Conservation (phyloP, 495 filamentous ascomycete genomes). For the Neurospora sp. region DNA sequence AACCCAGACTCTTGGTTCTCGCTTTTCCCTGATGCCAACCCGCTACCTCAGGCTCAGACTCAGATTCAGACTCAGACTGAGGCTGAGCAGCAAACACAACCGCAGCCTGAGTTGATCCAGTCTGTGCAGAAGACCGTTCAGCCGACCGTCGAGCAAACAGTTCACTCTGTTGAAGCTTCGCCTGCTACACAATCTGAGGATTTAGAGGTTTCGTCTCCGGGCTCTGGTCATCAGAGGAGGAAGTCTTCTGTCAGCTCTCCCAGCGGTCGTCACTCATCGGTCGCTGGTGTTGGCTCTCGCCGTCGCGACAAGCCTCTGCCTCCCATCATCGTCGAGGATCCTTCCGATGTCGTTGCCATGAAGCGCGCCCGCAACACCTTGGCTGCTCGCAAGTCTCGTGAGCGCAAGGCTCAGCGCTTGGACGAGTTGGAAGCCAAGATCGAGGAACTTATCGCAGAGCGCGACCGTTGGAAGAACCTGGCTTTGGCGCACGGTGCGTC, state of each 20-base stretch:
- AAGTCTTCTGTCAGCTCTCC: conserved; percentile 38
- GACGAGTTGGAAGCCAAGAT: conserved; percentile 49
- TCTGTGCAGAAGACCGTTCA: background rate
- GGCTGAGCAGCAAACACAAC: background rate
- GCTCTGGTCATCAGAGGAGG: conserved; percentile 25
- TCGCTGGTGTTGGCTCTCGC: conserved; percentile 59
- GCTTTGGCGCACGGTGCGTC: conserved; percentile 32
- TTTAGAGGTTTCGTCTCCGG: conserved; percentile 23
- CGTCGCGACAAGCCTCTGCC: conserved; percentile 70
- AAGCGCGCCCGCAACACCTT: conserved; percentile 95
- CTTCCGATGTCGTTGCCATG: conserved; percentile 57
- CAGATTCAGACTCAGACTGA: background rate
- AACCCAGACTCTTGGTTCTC: conserved; percentile 45
- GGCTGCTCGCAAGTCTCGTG: conserved; percentile 88
- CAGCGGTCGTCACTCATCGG: conserved; percentile 50
- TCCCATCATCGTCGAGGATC: conserved; percentile 68
- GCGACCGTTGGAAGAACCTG: conserved; percentile 50
- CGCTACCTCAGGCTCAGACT: background rate
- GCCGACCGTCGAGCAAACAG: conserved; percentile 1
- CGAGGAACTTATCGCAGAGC: conserved; percentile 36
- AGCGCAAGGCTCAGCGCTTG: conserved; percentile 64
- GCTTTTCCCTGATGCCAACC: conserved; percentile 53
- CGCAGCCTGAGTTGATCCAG: background rate
- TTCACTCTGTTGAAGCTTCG: conserved; percentile 27
- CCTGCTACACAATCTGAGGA: conserved; percentile 34